These are phyloP conservation scores for Cladosporium sp. DNA, from an alignment of 2,329 filamentous ascomycete genomes.

Conservation along the genomic window DNA sequence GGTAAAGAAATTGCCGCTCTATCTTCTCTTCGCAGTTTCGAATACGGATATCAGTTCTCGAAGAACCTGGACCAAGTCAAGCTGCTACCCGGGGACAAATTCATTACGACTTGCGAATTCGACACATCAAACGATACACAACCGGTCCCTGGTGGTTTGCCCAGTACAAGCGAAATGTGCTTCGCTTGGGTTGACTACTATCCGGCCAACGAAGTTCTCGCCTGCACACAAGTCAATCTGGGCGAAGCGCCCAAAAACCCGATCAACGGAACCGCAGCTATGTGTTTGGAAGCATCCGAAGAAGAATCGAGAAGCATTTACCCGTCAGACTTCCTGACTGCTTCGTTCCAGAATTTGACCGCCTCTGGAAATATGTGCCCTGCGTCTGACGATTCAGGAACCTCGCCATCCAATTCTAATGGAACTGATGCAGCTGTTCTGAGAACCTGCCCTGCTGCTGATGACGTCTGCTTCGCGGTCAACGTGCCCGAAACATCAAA, in stretches of 20 bases:
- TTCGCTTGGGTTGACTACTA: constrained; percentile 22
- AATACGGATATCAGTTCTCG: constrained; percentile 20
- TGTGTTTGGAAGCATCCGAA: constrained; percentile 13
- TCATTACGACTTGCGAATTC: constrained; percentile 21
- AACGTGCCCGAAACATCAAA: constrained; percentile 53
- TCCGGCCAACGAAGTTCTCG: constrained; percentile 16
- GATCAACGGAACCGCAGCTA: constrained; percentile 14
- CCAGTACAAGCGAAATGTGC: constrained; percentile 19
- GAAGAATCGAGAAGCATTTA: background rate
- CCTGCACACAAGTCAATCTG: constrained; percentile 17
- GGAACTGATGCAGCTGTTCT: background rate
- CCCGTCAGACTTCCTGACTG: constrained; percentile 8
- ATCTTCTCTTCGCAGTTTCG: constrained; percentile 16
- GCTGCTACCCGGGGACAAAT: constrained; percentile 18
- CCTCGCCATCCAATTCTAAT: background rate
- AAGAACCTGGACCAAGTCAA: constrained; percentile 16
- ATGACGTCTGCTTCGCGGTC: constrained; percentile 45
- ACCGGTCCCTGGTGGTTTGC: constrained; percentile 17
- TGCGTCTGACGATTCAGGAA: background rate
- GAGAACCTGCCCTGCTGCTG: constrained; percentile 9
- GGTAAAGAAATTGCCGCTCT: constrained; percentile 17
- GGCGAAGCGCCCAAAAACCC: background rate
- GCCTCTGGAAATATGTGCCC: constrained; percentile 13
- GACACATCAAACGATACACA: constrained; percentile 17
- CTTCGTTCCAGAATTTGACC: constrained; percentile 8